Evolutionary conservation across 1,284 basidiomycete genomes (phyloP), one percentile per base, ranked within the genome.

Genomic region (Entoloma clypeatum): DNA sequence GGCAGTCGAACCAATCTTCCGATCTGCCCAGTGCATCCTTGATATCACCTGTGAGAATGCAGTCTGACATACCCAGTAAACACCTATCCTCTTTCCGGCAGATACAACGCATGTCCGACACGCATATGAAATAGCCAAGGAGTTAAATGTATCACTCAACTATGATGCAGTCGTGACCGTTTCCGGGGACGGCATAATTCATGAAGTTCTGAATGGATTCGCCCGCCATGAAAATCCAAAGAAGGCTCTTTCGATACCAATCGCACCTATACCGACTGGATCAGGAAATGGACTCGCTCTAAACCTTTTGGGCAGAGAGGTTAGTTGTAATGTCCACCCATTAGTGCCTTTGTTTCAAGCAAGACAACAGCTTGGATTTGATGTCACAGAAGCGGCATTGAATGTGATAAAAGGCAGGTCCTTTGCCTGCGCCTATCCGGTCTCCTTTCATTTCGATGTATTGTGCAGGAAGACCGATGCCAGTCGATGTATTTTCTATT

Each of bases 121-220:
- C 61, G 93, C 89, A 0, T 64, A 68, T 22, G 82, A 92, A 38
- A 72, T 93, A 36, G 82, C 74, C 0, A 72, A 74, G 45, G 64
- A 70, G 0, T 65, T n/a, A n/a, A n/a, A n/a, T n/a, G n/a, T 93
- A 21, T 57, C 74, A 0, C 65, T 92, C 1, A 67, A 75, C 7
- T 90, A 79, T 49, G 91, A 91, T 54, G 90, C 83, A 0, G 63
- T 97, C 23, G 77, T 90, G n/a, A 67, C 81, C 6, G 78, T 95
- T 16, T 93, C 91, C 0, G 94, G 94, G 0, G 94, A 98, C 59
- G 94, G 94, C 4, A 72, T 92, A 29, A 59, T 93, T 6, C 90
- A 94, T 58, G 94, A 98, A 63, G 72, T 95, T n/a, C 58, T 96
- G 56, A 98, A 99, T 57, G 96, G 94, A 2, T 79, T 97, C 36